Conservation (phyloP, 129 eudicot species). For the Flaveria sonorensis region DNA sequence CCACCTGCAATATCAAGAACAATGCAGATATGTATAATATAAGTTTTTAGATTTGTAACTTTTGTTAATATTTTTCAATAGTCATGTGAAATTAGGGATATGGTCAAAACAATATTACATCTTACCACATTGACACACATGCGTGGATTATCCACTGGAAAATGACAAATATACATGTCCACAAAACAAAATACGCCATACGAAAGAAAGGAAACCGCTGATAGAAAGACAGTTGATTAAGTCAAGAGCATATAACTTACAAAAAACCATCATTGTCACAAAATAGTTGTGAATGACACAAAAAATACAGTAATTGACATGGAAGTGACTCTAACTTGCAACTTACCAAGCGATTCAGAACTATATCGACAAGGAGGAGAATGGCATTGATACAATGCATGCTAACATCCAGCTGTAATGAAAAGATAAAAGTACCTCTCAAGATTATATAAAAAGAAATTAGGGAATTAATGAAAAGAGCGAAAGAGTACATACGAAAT, state of each 20-base stretch:
- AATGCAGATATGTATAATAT: neutral
- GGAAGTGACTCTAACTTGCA: neutral
- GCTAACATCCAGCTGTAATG: constrained; percentile 55
- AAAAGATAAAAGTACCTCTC: constrained; percentile 17
- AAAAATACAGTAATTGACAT: neutral
- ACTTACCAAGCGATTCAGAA: constrained; percentile 70
- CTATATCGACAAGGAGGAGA: constrained; percentile 65
- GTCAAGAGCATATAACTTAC: constrained; percentile 16
- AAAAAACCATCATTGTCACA: neutral
- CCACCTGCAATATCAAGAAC: constrained; percentile 66
- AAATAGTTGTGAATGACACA: neutral
- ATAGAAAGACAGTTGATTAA: constrained; percentile 17
- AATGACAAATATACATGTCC: constrained; percentile 74
- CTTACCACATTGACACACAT: constrained; percentile 64
- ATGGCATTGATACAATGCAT: constrained; percentile 84
- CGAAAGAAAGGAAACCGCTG: constrained; percentile 96
- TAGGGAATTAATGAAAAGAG: neutral
- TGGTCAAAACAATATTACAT: constrained; percentile 1
- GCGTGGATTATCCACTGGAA: constrained; percentile 92
- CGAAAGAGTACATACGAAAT: constrained; percentile 55
- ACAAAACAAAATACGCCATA: constrained; percentile 69
- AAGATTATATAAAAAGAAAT: neutral
- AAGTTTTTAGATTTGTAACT: neutral
- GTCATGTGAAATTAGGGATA: neutral
- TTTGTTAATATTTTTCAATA: neutral